These are phyloP conservation scores for Cryptococcus sp. DNA, from an alignment of 1,284 basidiomycete genomes.

Conservation along the genomic window DNA sequence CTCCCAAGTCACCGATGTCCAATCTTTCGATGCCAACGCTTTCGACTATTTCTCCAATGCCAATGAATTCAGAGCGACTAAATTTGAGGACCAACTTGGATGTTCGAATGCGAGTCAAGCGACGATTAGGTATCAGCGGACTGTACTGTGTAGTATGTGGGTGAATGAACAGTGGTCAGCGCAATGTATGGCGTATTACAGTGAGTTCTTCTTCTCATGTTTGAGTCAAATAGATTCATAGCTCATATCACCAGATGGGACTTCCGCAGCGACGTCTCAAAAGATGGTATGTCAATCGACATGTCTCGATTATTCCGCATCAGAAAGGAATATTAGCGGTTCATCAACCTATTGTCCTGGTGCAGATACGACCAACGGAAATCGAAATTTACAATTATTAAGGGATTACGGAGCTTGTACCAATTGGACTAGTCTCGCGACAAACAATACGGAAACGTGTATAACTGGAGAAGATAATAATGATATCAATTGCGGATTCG, in stretches of 20 bases:
- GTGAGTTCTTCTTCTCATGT: slow-evolving; percentile 18
- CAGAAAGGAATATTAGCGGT: slow-evolving; percentile 24
- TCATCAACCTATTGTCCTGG: slow-evolving; percentile 28
- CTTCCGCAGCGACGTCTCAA: slow-evolving; percentile 22
- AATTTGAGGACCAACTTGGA: slow-evolving; percentile 35
- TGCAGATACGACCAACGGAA: slow-evolving; percentile 27
- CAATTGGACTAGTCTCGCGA: slow-evolving; percentile 45
- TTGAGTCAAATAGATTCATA: neutral
- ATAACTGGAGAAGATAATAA: slow-evolving; percentile 40
- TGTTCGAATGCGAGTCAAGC: slow-evolving; percentile 31
- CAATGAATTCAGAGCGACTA: slow-evolving; percentile 35
- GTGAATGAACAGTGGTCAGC: slow-evolving; percentile 27
- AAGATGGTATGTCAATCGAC: slow-evolving; percentile 42
- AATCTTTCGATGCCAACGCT: slow-evolving; percentile 46
- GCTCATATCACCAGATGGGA: slow-evolving; percentile 12
- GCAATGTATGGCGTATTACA: slow-evolving; percentile 25
- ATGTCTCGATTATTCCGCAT: slow-evolving; percentile 35
- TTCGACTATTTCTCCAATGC: slow-evolving; percentile 43
- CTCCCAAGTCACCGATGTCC: slow-evolving; percentile 39
- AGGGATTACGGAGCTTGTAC: slow-evolving; percentile 46
- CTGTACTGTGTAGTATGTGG: slow-evolving; percentile 41
- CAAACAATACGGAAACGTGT: slow-evolving; percentile 44
- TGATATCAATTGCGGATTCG: slow-evolving; percentile 51
- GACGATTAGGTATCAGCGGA: slow-evolving; percentile 35
- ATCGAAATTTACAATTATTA: slow-evolving; percentile 32